Base-by-base conservation (phyloP, 2,329 filamentous ascomycete genomes). In the Raffaelea arxii region DNA sequence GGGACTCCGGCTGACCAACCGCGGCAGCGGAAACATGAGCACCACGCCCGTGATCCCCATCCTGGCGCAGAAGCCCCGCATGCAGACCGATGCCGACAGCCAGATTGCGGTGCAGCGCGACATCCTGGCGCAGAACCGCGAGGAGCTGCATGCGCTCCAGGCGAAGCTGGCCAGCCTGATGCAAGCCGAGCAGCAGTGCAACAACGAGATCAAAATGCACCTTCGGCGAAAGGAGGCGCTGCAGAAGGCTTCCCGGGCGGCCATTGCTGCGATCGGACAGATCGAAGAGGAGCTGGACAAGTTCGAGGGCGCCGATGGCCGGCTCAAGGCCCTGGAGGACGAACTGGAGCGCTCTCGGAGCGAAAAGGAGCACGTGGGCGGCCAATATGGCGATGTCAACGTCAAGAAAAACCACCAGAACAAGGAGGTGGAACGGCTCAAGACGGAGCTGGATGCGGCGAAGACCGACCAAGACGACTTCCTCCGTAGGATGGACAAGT, bases 21-120 rank as follows among this genome's bases (percentile, higher is more conserved):
- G 66, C 16, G 62, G 58, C 9, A 64, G 66, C 14, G 62, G 61
- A n/a, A 66, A 63, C 45, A 53, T 61, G 22, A 53, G 49, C 32
- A 61, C 61, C 7, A 46, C 56, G 9, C 60, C 73, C 49, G 49
- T 72, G 6, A 53, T 67, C 5, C 61, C 69, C 7, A 71, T 74
- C 16, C 78, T 68, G 53, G 62, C 58, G 1, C 70, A 75, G 35
- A 66, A 65, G 10, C 71, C 84, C 22, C 79, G 89, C n/a, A 94
- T 95, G 80, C 84, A 83, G 58, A 82, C 85, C 1, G 86, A 94
- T 58, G 70, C 78, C 23, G 82, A 78, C 47, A 76, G 75, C 18
- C 84, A 87, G 56, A 74, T 90, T 36, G 58, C 61, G 6, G 63
- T 74, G 14, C 69, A 74, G 39, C 65, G 66, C 48, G 70, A 78